Evolutionary conservation across 345 rosid genomes (phyloP), one percentile per base, ranked within the genome.

Genomic region (Fremontodendron californicum): DNA sequence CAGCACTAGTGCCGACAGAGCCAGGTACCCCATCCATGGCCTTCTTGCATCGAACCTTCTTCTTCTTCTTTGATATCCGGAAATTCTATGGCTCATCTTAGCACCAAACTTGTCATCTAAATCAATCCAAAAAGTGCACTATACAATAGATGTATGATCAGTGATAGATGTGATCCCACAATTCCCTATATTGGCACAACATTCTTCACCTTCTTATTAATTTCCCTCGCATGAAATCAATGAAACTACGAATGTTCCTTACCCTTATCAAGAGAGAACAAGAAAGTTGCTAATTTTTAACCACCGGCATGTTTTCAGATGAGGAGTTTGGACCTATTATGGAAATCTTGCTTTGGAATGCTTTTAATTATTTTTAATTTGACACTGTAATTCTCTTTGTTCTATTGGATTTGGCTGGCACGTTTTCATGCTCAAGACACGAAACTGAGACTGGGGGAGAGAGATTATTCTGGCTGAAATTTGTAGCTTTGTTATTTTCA

Each of bases 1-100:
- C 82, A 27, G 89, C 90, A 76, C 87, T 83, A 45, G 97, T 94
- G 54, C 98, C 97, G 0, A 93, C 81, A 40, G 94, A 88, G 42
- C 97, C 94, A 76, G 94, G 92, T 39, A 92, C 86, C 57, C 78
- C 88, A 42, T 82, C 92, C 88, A 88, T 88, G 69, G 81, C 84
- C 82, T 76, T 72, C 37, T 76, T 78, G 35, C 83, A 78, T 79
- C 46, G 25, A 45, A 73, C 78, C 74, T 74, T 65, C 80, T 75
- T 77, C 79, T 70, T 72, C 12, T 78, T 42, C 67, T 55, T 43
- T 49, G 68, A 55, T 42, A 7, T 29, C 74, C 45, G 29, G 10
- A 74, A 78, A 27, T 61, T 58, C 46, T 29, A 71, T 6, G 49
- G 45, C 64, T 42, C 66, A 54, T 31, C 61, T 49, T 21, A 21